These are phyloP conservation scores for Schizochytrium sp. DNA, from an alignment of 108 stramenopile species.

Conservation along the genomic window DNA sequence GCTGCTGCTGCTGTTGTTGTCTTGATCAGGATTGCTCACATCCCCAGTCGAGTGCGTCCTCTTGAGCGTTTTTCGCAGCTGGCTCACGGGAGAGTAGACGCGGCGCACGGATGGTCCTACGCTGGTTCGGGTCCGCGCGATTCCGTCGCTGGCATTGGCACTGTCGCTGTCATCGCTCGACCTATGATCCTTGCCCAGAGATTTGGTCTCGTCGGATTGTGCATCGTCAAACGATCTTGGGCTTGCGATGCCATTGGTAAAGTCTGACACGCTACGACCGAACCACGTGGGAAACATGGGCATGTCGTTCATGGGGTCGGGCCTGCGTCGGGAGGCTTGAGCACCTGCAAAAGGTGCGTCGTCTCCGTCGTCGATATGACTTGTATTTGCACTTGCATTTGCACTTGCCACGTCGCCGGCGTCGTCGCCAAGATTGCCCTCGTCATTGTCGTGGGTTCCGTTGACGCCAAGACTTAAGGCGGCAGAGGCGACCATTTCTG, in stretches of 20 bases:
- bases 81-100: background rate
- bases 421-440: background rate
- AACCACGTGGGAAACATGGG: background rate
- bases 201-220: too few relatives aligned
- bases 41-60: background rate
- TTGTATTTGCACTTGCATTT: background rate
- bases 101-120: background rate
- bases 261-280: background rate
- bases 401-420: background rate
- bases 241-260: background rate
- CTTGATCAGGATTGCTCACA: background rate
- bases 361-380: background rate
- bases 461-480: too few relatives aligned
- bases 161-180: background rate
- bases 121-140: background rate
- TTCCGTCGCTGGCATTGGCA: background rate
- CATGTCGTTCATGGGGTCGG: too few relatives aligned
- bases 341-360: background rate
- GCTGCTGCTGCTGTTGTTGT: background rate
- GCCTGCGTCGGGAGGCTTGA: too few relatives aligned
- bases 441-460: background rate
- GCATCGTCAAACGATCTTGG: too few relatives aligned
- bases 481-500: too few relatives aligned
- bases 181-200: too few relatives aligned
- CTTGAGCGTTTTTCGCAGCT: background rate